These are phyloP conservation scores for Phoenix roebelenii DNA, from an alignment of 176 grass and related monocot species.

Conservation along the genomic window DNA sequence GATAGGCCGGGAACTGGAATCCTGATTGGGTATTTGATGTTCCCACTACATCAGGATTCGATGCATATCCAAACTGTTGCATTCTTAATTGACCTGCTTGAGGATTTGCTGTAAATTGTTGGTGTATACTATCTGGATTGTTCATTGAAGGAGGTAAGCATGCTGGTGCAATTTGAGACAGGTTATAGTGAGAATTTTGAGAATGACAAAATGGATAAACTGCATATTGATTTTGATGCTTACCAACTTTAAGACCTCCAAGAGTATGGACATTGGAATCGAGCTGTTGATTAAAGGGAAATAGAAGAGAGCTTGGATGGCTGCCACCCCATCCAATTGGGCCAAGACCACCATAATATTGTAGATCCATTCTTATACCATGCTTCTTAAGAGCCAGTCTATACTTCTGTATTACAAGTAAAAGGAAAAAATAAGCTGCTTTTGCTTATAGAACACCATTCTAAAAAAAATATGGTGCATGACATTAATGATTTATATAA, in stretches of 20 bases:
- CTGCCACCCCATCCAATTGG: not conserved
- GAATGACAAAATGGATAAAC: too few relatives aligned
- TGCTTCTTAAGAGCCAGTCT: slow-evolving; percentile 2
- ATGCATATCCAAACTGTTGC: not conserved
- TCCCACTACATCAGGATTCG: not conserved
- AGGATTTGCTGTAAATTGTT: not conserved
- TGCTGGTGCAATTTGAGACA: too few relatives aligned
- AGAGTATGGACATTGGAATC: too few relatives aligned
- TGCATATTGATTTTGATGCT: too few relatives aligned
- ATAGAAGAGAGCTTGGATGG: not conserved
- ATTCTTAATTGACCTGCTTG: not conserved
- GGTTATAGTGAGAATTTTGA: too few relatives aligned
- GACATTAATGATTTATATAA: not conserved
- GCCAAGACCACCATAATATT: not conserved
- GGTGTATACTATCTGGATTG: not conserved
- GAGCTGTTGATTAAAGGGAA: not conserved
- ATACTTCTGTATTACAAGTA: slow-evolving; percentile 2
- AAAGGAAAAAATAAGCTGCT: not conserved
- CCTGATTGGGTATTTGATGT: not conserved
- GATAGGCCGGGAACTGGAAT: not conserved
- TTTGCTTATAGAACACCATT: not conserved
- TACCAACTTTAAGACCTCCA: too few relatives aligned
- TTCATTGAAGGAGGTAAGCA: not conserved
- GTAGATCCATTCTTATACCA: not conserved
- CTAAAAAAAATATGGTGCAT: not conserved